Percentiles rank a stretch among this genome's conserved stretches.
Evolutionary conservation across 2,329 filamentous ascomycete species (phyloP).

Genomic region (Trichoderma atroviride): DNA sequence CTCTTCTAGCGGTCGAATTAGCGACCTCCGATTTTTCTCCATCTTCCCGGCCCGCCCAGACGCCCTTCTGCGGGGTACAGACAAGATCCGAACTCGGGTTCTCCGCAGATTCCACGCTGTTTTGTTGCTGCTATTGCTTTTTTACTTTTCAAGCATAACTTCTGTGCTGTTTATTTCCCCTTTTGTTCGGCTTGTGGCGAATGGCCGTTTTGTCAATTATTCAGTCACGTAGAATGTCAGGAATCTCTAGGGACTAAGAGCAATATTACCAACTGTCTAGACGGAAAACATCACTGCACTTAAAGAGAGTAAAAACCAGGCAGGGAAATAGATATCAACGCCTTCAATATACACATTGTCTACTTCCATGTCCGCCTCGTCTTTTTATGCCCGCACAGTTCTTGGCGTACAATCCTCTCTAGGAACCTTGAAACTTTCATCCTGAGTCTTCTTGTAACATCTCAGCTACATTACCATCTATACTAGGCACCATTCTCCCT

Average conservation of each 20-base stretch:
- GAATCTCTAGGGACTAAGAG: neutral
- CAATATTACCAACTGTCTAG: neutral
- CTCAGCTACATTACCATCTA: neutral
- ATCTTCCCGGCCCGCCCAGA: constrained; percentile 1
- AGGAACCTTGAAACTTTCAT: no score
- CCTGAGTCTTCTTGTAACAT: neutral
- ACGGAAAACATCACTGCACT: neutral
- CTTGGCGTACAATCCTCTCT: neutral
- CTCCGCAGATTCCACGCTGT: neutral
- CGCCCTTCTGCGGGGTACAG: neutral
- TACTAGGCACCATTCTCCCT: neutral
- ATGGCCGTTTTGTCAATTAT: neutral
- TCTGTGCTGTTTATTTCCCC: neutral
- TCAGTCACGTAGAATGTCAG: neutral
- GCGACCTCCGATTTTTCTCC: neutral
- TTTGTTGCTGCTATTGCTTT: neutral
- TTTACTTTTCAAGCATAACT: neutral
- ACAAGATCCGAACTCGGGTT: neutral
- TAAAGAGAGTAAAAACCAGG: neutral
- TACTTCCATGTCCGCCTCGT: constrained; percentile 5
- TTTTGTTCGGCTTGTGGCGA: neutral
- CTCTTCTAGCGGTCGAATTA: constrained; percentile 13
- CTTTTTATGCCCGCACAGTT: neutral
- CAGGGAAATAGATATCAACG: neutral
- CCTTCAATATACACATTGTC: neutral